A percentile compares a stretch with the other conserved stretches of the same genome.
Conservation (phyloP, 768 basidiomycete genomes). For the Leccinellum luteum region DNA sequence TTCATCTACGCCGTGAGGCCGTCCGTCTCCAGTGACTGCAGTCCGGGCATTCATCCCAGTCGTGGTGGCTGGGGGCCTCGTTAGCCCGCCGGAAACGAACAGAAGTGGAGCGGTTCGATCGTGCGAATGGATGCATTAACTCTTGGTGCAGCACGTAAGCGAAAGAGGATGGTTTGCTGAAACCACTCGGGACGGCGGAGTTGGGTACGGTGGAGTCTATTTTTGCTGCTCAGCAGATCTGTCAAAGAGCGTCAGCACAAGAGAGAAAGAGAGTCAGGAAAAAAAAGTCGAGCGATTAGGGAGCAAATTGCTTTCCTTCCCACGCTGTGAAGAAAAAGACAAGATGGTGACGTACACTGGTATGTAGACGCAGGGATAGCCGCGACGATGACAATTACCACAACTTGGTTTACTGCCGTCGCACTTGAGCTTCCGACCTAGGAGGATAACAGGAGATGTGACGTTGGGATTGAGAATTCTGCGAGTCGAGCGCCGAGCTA, state of each 20-base stretch:
- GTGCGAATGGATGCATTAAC: constrained; percentile 23
- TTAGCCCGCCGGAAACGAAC: constrained; percentile 7
- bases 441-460: not conserved
- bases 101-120: constrained; percentile 15
- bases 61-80: not conserved
- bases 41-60: constrained; percentile 4
- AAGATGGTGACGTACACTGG: constrained; percentile 56
- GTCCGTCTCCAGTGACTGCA: not conserved
- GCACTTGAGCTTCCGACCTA: constrained; percentile 73
- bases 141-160: constrained; percentile 15
- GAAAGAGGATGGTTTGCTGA: constrained; percentile 16
- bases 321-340: not conserved
- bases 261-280: not conserved
- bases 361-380: constrained; percentile 55
- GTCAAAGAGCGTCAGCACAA: constrained; percentile 8
- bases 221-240: constrained; percentile 31
- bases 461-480: not conserved
- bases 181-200: constrained; percentile 1
- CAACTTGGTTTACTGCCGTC: constrained; percentile 64
- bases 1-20: constrained; percentile 11
- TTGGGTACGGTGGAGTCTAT: constrained; percentile 20
- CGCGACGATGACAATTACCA: constrained; percentile 61
- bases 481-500: not conserved
- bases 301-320: constrained; percentile 1
- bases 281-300: not conserved